Percentiles rank a stretch among this genome's conserved stretches.
These are phyloP conservation scores for Phytomonas francai DNA, from an alignment of 208 protist genomes.

Conservation along the genomic window DNA sequence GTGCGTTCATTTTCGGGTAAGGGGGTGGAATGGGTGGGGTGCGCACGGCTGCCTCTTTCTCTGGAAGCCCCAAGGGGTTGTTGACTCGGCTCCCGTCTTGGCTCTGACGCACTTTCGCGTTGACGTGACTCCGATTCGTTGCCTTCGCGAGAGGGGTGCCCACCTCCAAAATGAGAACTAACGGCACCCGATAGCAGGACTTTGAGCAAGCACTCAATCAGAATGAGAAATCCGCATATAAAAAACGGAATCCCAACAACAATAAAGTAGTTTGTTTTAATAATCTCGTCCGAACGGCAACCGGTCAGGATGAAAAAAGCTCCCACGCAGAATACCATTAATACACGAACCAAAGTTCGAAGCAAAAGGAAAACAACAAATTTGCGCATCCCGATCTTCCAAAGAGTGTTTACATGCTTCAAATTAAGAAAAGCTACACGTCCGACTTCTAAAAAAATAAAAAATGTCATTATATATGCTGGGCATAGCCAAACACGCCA, in stretches of 20 bases:
- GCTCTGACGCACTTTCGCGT: too few species aligned
- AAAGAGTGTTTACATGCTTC: slow-evolving; percentile 7
- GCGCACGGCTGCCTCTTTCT: too few species aligned
- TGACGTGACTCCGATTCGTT: too few species aligned
- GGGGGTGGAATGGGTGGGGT: too few species aligned
- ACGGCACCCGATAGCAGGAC: background rate
- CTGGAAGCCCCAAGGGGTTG: too few species aligned
- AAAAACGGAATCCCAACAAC: slow-evolving; percentile 52
- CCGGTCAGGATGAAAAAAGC: slow-evolving; percentile 54
- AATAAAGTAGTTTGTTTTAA: slow-evolving; percentile 64
- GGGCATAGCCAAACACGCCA: slow-evolving; percentile 67
- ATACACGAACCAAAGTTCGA: slow-evolving; percentile 23
- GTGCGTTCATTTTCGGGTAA: slow-evolving; percentile 1
- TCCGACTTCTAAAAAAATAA: slow-evolving; percentile 18
- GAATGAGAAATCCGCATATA: slow-evolving; percentile 18
- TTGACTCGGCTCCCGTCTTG: too few species aligned
- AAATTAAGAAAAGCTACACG: slow-evolving; percentile 16
- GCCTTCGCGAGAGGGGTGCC: too few species aligned
- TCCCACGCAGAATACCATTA: slow-evolving; percentile 22
- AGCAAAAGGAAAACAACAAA: slow-evolving; percentile 27
- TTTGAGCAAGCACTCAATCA: slow-evolving; percentile 23
- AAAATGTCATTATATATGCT: slow-evolving; percentile 41
- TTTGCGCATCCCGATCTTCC: slow-evolving; percentile 15
- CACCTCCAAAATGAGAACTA: too few species aligned
- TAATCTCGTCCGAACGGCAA: slow-evolving; percentile 54